These are phyloP conservation scores for Aspergillus sp. DNA, from an alignment of 2,329 filamentous ascomycete species.

Conservation along the genomic window DNA sequence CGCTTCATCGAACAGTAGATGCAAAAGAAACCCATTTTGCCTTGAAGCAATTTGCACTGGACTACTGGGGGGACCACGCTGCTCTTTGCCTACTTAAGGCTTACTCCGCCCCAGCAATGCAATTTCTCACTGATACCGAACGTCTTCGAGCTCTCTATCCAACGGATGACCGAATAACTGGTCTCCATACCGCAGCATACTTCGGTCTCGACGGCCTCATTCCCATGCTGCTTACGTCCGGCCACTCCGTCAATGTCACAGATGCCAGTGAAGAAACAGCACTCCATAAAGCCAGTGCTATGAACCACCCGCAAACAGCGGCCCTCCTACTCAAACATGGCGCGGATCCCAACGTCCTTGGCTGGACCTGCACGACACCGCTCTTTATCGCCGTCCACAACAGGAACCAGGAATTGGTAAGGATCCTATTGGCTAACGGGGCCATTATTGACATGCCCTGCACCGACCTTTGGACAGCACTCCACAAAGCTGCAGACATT, in stretches of 20 bases:
- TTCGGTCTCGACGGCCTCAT: neutral
- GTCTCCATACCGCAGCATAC: conserved; percentile 1
- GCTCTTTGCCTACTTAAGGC: too few species aligned
- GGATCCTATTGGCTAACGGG: neutral
- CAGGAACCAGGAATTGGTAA: too few species aligned
- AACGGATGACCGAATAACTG: neutral
- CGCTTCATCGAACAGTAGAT: too few species aligned
- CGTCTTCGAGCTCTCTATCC: neutral
- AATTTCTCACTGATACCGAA: neutral
- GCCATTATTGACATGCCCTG: neutral
- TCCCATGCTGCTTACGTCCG: neutral
- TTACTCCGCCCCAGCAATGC: neutral
- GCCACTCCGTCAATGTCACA: neutral
- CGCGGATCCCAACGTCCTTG: too few species aligned
- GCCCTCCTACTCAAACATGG: neutral
- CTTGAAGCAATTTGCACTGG: too few species aligned
- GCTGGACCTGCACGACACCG: too few species aligned
- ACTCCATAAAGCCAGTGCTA: neutral
- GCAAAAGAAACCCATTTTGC: too few species aligned
- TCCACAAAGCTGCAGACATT: conserved; percentile 2
- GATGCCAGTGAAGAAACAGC: neutral
- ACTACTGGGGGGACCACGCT: too few species aligned
- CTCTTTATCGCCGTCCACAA: too few species aligned
- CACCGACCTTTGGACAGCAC: neutral
- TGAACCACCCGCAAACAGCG: neutral